Percentiles rank a stretch among this genome's conserved stretches.
Conservation (phyloP, 352 stramenopile genomes). For the Globisporangium emineosum region DNA sequence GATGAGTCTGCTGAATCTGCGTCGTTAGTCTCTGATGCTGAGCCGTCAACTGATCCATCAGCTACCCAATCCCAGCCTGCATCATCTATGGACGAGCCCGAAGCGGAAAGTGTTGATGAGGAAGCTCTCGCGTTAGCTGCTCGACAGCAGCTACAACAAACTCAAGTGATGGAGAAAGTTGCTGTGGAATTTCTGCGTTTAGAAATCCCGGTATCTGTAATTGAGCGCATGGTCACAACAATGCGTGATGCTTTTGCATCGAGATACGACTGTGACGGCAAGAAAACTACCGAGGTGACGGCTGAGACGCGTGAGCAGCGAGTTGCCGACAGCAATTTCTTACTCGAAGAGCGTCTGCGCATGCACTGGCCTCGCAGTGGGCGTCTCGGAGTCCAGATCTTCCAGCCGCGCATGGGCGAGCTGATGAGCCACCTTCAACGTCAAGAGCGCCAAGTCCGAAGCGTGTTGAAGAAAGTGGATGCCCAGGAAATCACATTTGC, state of each 20-base stretch:
- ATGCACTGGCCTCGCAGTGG: slow-evolving; percentile 88
- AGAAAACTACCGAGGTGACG: slow-evolving; percentile 22
- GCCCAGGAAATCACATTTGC: slow-evolving; percentile 54
- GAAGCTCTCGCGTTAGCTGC: slow-evolving; percentile 3
- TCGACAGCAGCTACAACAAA: slow-evolving; percentile 8
- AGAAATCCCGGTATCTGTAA: slow-evolving; percentile 20
- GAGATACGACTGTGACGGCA: slow-evolving; percentile 35
- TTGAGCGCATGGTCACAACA: slow-evolving; percentile 25
- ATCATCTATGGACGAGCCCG: not conserved
- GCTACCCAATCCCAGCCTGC: not conserved
- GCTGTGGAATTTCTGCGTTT: slow-evolving; percentile 33
- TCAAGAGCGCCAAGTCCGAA: slow-evolving; percentile 59
- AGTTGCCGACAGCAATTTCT: slow-evolving; percentile 27
- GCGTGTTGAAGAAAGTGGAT: slow-evolving; percentile 48
- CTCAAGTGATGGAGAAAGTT: slow-evolving; percentile 24
- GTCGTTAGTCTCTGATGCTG: not conserved
- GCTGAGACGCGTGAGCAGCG: slow-evolving; percentile 33
- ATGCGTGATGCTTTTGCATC: slow-evolving; percentile 47
- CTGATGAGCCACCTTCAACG: slow-evolving; percentile 77
- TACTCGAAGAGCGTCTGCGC: slow-evolving; percentile 83
- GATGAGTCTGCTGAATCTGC: not conserved
- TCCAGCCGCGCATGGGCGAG: slow-evolving; percentile 82
- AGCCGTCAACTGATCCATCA: not conserved
- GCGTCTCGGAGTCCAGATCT: slow-evolving; percentile 80
- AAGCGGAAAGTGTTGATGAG: not conserved